Base-by-base conservation (phyloP, 441 rosid species). In the Pelargonium australe region DNA sequence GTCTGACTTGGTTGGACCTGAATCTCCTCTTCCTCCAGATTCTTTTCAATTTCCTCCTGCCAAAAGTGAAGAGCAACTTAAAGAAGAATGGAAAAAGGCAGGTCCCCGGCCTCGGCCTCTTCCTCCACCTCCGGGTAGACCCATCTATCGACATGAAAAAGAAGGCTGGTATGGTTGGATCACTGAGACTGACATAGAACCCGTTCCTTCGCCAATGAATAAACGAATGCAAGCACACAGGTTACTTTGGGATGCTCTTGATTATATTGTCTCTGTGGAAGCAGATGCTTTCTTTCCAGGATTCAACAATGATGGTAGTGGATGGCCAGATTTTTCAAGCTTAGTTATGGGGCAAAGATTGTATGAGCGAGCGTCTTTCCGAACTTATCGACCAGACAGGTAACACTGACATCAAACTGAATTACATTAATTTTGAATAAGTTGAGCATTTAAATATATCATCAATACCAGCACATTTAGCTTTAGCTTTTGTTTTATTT, bases 151-250 rank as follows among this genome's bases (percentile, higher is more conserved):
- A 76, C 98, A 96, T 72, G 97, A 96, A 77, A 93, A 89, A 80
- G 97, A 96, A 86, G 99, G 99, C 4, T 96, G 99, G 98, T 96
- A 89, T 80, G 96, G 96, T 78, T 96, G 99, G 99, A 78, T 96
- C 72, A 81, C 87, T 0, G 91, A 88, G 83, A 84, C 81, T 49
- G 87, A 89, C 73, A 75, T 80, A 41, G 97, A 96, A 81, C 97
- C 98, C 72, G 83, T 72, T 23, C 97, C 89, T 72, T 87, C 96
- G 47, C 87, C 82, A 60, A 71, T 78, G 62, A 92, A 89, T 85
- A 83, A 87, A 78, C 86, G 97, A 78, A 81, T 72, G 77, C 89
- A 86, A 82, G 99, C 97, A 0, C 99, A 93, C 76, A 85, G 90
- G 77, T 81, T 96, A 76, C 77, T 96, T 68, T 91, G 96, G 97